Base-by-base conservation (phyloP, 495 filamentous ascomycete species). In the Neurospora sp. region DNA sequence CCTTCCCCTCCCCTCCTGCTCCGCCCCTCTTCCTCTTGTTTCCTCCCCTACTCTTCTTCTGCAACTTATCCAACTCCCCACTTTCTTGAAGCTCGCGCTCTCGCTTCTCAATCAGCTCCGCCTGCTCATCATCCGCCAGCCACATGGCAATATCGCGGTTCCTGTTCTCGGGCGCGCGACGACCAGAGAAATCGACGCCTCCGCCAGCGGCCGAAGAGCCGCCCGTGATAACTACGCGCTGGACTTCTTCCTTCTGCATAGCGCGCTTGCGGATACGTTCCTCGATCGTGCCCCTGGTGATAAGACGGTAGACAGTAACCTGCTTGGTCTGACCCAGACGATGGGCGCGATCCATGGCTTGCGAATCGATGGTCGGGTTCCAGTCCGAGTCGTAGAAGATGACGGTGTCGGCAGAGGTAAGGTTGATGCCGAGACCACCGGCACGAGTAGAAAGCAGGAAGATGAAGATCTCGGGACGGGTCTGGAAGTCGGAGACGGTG, bases 371-470 rank as follows among this genome's bases (percentile, higher is more conserved):
- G 20, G 96, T 99, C 38, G 96, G 96, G 81, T 99, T 99, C 96
- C 96, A 99, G 80, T 99, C 96, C 10, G 93, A 97, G 77, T 99
- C 96, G 86, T 99, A 99, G 87, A 99, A 99, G 80, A 99, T 99
- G 80, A 99, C 96, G 8, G 95, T 99, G 76, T 90, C 88, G 59
- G 92, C 96, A 22, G 91, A 90, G 2, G 96, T 99, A 75, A 99
- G 85, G 79, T 99, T 99, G 86, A 99, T 98, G 82, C 96, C 96
- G 41, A 99, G 88, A 82, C 96, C 96, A 88, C 96, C 96, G 39
- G 96, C 96, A 81, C 96, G 94, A 4, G 96, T 99, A 38, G 92
- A 96, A 20, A 99, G 87, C 27, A 99, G 84, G 87, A 99, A 99
- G 72, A 99, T 91, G 81, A 99, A 99, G 75, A 98, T 96, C 9